Evolutionary conservation across 306 rosid species (phyloP).

Genomic region (Begonia loranthoides): DNA sequence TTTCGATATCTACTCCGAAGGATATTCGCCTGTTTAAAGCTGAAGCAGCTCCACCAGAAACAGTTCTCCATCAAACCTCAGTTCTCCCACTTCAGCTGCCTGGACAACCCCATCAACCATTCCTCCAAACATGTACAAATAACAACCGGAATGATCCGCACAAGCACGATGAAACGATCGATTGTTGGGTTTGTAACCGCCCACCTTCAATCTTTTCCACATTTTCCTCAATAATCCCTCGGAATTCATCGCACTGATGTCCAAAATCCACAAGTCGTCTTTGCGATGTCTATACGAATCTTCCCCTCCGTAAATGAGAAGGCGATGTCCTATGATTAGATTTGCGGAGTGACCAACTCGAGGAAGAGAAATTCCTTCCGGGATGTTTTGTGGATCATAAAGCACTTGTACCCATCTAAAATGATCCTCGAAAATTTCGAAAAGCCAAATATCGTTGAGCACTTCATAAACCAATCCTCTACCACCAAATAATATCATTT

Average conservation of each 20-base stretch:
- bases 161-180: slow-evolving; percentile 87
- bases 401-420: slow-evolving; percentile 50
- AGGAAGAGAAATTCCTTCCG: slow-evolving; percentile 60
- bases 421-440: slow-evolving; percentile 30
- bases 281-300: slow-evolving; percentile 59
- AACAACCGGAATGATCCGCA: slow-evolving; percentile 45
- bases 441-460: slow-evolving; percentile 77
- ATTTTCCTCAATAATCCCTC: slow-evolving; percentile 28
- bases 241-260: slow-evolving; percentile 30
- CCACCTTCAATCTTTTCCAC: slow-evolving; percentile 55
- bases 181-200: slow-evolving; percentile 25
- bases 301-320: slow-evolving; percentile 82
- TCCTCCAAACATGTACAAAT: slow-evolving; percentile 71
- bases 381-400: slow-evolving; percentile 42
- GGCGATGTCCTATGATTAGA: slow-evolving; percentile 58
- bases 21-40: slow-evolving; percentile 12
- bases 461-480: slow-evolving; percentile 76
- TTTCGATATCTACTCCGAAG: too few species aligned
- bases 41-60: slow-evolving; percentile 71
- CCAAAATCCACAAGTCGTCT: slow-evolving; percentile 77
- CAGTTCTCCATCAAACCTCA: slow-evolving; percentile 68
- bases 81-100: slow-evolving; percentile 33
- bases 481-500: slow-evolving; percentile 68
- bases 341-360: slow-evolving; percentile 91
- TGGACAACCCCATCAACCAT: slow-evolving; percentile 61